Percentiles rank a stretch among this genome's conserved stretches.
Evolutionary conservation across 169 alveolate species (phyloP).

Genomic region (Neospora caninum): DNA sequence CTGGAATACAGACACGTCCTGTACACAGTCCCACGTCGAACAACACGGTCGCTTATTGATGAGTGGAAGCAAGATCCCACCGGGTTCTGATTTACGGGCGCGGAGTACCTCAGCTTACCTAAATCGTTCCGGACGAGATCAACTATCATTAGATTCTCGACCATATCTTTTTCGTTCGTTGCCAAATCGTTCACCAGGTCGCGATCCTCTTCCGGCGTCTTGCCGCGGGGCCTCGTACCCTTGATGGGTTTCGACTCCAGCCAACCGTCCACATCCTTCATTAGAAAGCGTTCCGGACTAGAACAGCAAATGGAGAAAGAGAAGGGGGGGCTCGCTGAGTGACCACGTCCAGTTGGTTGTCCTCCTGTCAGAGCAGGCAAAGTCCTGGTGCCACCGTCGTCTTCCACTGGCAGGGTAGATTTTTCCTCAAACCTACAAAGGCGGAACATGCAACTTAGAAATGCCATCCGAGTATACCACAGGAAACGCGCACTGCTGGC

Average conservation of each 20-base stretch:
- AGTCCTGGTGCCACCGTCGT: background rate
- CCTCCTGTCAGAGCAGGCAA: background rate
- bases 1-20: conserved; percentile 69
- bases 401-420: background rate
- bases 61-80: background rate
- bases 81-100: background rate
- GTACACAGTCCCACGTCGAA: background rate
- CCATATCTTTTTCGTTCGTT: conserved; percentile 70
- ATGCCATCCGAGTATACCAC: no score
- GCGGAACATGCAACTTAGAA: no score
- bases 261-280: conserved; percentile 63
- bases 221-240: conserved; percentile 74
- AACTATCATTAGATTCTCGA: conserved; percentile 78
- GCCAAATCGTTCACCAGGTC: conserved; percentile 58
- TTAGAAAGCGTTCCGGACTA: conserved; percentile 74
- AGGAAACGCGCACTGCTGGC: no score
- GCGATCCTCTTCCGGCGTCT: conserved; percentile 66
- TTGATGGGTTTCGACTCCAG: conserved; percentile 75
- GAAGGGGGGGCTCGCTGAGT: background rate
- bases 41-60: background rate
- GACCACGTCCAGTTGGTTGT: background rate
- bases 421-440: no score
- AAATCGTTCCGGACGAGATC: conserved; percentile 75
- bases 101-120: conserved; percentile 27
- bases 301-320: conserved; percentile 61